Conservation (phyloP, 805 yeast genomes). For the Spathaspora sp. region DNA sequence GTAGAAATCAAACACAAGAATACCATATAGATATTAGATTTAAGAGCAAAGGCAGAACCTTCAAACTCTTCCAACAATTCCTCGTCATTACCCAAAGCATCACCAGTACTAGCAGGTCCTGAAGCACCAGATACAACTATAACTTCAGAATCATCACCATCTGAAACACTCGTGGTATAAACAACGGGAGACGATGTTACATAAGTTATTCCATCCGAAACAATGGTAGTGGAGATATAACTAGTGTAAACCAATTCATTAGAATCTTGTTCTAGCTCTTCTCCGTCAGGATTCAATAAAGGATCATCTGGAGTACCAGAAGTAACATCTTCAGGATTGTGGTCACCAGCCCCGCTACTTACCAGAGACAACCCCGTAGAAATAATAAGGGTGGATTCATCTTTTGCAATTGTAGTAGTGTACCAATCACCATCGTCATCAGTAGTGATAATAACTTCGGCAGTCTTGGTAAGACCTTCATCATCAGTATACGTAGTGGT, state of each 20-base stretch:
- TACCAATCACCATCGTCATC: no score
- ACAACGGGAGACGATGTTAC: background rate
- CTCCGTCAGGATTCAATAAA: background rate
- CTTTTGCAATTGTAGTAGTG: no score
- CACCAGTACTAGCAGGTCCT: background rate
- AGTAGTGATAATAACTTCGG: no score
- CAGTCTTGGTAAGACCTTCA: no score
- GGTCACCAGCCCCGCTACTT: background rate
- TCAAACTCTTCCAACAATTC: background rate
- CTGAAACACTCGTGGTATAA: background rate
- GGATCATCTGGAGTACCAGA: background rate
- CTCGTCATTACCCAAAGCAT: background rate
- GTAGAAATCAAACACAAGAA: background rate
- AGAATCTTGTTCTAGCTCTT: background rate
- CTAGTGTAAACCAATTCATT: background rate
- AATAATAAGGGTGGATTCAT: no score
- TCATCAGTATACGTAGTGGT: no score
- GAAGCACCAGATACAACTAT: background rate
- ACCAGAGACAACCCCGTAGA: no score
- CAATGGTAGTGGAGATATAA: background rate
- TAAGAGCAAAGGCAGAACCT: background rate
- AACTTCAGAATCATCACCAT: background rate
- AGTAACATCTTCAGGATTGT: background rate
- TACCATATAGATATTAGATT: background rate
- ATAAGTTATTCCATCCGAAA: background rate